These are phyloP conservation scores for Suhomyces coccinellae DNA, from an alignment of 1,139 yeast species.

Conservation along the genomic window DNA sequence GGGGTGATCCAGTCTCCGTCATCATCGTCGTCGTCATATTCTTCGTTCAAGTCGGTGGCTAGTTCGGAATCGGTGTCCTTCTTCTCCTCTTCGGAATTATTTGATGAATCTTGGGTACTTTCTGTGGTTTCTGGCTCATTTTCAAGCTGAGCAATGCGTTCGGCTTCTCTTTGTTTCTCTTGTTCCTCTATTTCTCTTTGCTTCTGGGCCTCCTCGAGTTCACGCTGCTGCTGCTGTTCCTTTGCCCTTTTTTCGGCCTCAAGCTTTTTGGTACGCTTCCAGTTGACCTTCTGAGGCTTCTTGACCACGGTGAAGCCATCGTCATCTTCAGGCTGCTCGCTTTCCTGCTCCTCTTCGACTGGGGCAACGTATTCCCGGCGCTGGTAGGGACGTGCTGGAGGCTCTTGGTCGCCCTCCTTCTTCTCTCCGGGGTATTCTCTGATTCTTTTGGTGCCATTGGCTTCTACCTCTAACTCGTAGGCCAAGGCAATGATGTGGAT, in stretches of 20 bases:
- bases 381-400: constrained; percentile 14
- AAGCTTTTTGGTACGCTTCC: constrained; percentile 8
- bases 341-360: constrained; percentile 11
- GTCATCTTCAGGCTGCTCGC: constrained; percentile 12
- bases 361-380: constrained; percentile 6
- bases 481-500: constrained; percentile 88
- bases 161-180: constrained; percentile 16
- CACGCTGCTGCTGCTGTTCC: neutral
- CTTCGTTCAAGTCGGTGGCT: constrained; percentile 32
- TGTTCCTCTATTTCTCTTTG: neutral
- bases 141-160: constrained; percentile 19
- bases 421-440: constrained; percentile 73
- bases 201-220: neutral
- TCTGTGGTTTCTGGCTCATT: constrained; percentile 6
- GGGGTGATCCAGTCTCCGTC: constrained; percentile 97
- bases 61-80: neutral
- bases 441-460: constrained; percentile 65
- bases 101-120: constrained; percentile 2
- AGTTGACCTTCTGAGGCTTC: constrained; percentile 10
- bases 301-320: constrained; percentile 10
- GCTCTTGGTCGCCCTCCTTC: constrained; percentile 15
- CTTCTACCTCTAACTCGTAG: constrained; percentile 78
- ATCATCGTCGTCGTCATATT: constrained; percentile 59
- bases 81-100: neutral
- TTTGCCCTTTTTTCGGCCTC: neutral